A percentile compares a stretch with the other conserved stretches of the same genome.
phyloP scores from a whole-genome alignment of 176 grass and related monocot genomes.

The Hordeum vulgare region MorexV3_pseudomolecules_assembly NC_058518.1:100551505-100552004 shows the following conservation, averaged over 20 bases:
- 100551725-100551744: background rate
- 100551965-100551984: conserved; percentile 19
- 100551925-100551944: background rate
- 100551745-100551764: background rate
- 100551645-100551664: too few relatives aligned
- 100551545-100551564: too few relatives aligned
- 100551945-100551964: background rate
- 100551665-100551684: too few relatives aligned
- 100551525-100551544: too few relatives aligned
- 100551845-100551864: background rate
- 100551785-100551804: background rate
- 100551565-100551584: too few relatives aligned
- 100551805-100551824: background rate
- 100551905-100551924: background rate
- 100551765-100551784: background rate
- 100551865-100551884: conserved; percentile 6
- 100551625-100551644: too few relatives aligned
- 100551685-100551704: too few relatives aligned
- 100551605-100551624: too few relatives aligned
- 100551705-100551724: background rate
- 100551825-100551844: background rate
- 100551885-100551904: background rate
- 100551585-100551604: too few relatives aligned
- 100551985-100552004: too few relatives aligned
- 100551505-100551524: too few relatives aligned